Evolutionary conservation across 768 basidiomycete species (phyloP).

Genomic region (Macrolepiota dolichaula): DNA sequence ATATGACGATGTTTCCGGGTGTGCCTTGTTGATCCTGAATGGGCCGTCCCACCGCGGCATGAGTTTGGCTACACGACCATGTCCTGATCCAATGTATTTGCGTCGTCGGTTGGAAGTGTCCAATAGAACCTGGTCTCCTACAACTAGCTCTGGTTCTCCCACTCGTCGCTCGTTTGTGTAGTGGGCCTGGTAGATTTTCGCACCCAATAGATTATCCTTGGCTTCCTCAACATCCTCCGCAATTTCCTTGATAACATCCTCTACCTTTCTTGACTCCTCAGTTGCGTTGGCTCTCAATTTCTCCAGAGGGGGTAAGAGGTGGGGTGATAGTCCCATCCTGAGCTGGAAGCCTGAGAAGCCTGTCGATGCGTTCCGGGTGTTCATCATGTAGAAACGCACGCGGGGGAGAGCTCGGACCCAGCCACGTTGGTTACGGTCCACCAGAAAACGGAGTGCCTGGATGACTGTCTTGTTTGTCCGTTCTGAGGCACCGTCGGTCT

Average conservation of each 20-base stretch:
- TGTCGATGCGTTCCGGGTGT: slow-evolving; percentile 18
- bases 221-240: neutral
- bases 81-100: neutral
- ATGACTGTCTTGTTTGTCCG: slow-evolving; percentile 22
- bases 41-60: neutral
- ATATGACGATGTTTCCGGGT: neutral
- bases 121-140: neutral
- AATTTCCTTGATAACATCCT: neutral
- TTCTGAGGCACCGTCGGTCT: slow-evolving; percentile 22
- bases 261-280: neutral
- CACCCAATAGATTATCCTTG: neutral
- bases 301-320: neutral
- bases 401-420: slow-evolving; percentile 20
- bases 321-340: slow-evolving; percentile 3
- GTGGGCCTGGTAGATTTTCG: neutral
- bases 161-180: neutral
- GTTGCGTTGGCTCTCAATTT: neutral
- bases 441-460: slow-evolving; percentile 18
- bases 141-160: neutral
- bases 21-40: neutral
- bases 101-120: neutral
- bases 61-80: neutral
- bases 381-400: slow-evolving; percentile 25
- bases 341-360: slow-evolving; percentile 17
- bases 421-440: slow-evolving; percentile 20